Conservation (phyloP, 208 protist genomes). For the Crithidia mellificae region DNA sequence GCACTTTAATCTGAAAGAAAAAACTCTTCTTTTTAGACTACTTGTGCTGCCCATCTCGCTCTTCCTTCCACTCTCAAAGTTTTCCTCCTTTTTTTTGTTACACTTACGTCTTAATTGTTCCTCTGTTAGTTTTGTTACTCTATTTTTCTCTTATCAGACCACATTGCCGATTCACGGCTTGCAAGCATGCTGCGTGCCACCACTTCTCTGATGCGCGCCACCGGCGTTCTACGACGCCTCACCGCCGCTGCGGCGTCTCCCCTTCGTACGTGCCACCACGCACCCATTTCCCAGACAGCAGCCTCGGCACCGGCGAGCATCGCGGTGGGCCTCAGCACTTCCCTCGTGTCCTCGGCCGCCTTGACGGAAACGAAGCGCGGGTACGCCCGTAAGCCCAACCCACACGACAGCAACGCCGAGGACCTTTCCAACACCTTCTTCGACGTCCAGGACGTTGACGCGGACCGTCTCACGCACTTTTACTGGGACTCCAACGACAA, state of each 20-base stretch:
- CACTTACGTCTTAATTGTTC: neutral
- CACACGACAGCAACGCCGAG: conserved; percentile 30
- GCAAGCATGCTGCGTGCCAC: conserved; percentile 7
- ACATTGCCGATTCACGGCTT: too few species aligned
- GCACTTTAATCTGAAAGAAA: too few species aligned
- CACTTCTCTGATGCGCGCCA: neutral
- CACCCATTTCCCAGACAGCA: too few species aligned
- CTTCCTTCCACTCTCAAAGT: too few species aligned
- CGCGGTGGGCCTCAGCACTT: conserved; percentile 4
- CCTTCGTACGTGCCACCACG: neutral
- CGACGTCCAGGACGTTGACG: conserved; percentile 79
- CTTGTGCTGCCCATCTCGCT: neutral
- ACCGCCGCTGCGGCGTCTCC: neutral
- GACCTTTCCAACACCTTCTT: conserved; percentile 52
- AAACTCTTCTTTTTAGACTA: neutral
- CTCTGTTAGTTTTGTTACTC: neutral
- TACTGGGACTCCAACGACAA: conserved; percentile 75
- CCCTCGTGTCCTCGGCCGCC: neutral
- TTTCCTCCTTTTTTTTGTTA: neutral
- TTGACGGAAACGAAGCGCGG: neutral
- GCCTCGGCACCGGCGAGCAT: neutral
- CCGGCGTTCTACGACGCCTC: neutral
- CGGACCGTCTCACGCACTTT: conserved; percentile 69
- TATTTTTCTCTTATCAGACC: too few species aligned
- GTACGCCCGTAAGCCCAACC: conserved; percentile 20